Evolutionary conservation across 768 basidiomycete genomes (phyloP), one percentile per base, ranked within the genome.

Genomic region (Tulasnella sp.): DNA sequence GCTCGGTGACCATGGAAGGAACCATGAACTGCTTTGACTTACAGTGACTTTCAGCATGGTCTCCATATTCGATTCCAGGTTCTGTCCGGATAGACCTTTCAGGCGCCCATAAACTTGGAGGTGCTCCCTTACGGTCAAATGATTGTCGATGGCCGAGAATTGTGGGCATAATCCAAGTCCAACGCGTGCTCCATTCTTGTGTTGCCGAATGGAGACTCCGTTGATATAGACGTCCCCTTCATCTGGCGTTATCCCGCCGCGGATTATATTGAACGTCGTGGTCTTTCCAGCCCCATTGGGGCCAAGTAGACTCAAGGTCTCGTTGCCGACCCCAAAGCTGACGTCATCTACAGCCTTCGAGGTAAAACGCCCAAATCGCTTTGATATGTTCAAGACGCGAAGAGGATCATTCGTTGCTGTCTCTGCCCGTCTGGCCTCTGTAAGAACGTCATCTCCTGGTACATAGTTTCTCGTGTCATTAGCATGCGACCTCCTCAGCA

Each of bases 201-300:
- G 75, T n/a, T 75, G 74, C 27, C 86, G 72, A 38, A 86, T 81
- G 2, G 86, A 88, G 30, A 76, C 73, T 2, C 79, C 82, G 56
- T 80, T 78, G 66, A 91, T 84, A 51, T 79, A 67, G 15, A 87
- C 78, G 63, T 90, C 85, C 0, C 88, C 88, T 0, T 70, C 63
- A 63, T 86, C 81, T 0, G 86, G 86, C 26, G 79, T 68, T 29
- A 85, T 82, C 0, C 85, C 85, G 24, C 85, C 84, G 85, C 85
- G 82, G 61, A 90, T 88, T 67, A 87, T 69, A 23, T 87, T 86
- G 70, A 89, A 86, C 0, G 82, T 84, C 0, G 88, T 88, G 10
- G 85, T 88, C 70, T 89, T 89, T 0, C 88, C 58, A 29, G 86
- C 88, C 5, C 88, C 88, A 64, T 89, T 90, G 1, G 88, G 88